Percentiles rank a stretch among this genome's conserved stretches.
Evolutionary conservation across 108 stramenopile species (phyloP).

Genomic region (Fistulifera pelliculosa): DNA sequence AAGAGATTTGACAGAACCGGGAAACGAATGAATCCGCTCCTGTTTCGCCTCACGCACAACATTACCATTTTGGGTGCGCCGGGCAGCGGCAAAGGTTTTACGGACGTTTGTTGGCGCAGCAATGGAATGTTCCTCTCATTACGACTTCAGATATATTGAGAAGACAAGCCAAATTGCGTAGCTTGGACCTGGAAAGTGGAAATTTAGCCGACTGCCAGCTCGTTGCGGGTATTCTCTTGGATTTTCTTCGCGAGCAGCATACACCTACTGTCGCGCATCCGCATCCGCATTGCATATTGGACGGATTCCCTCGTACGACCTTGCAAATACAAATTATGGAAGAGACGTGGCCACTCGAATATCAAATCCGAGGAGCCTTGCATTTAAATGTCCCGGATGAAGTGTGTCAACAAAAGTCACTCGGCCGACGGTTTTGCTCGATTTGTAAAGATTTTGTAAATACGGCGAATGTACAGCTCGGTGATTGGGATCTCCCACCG

Average conservation of each 20-base stretch:
- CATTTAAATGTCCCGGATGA: slow-evolving; percentile 63
- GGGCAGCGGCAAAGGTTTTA: slow-evolving; percentile 64
- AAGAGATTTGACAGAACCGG: too few species aligned
- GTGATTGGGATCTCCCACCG: slow-evolving; percentile 59
- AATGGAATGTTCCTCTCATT: slow-evolving; percentile 28
- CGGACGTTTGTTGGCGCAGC: slow-evolving; percentile 31
- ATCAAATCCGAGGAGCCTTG: slow-evolving; percentile 34
- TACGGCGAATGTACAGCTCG: slow-evolving; percentile 41
- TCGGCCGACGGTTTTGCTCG: slow-evolving; percentile 61
- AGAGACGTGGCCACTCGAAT: slow-evolving; percentile 30
- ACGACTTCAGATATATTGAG: slow-evolving; percentile 57
- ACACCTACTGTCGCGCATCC: background rate
- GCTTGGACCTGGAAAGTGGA: slow-evolving; percentile 36
- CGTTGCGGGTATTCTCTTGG: slow-evolving; percentile 37
- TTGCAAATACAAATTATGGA: slow-evolving; percentile 44
- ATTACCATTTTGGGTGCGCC: slow-evolving; percentile 34
- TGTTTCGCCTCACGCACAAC: slow-evolving; percentile 1
- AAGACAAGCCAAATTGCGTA: slow-evolving; percentile 11
- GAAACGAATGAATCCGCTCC: too few species aligned
- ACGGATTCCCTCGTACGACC: slow-evolving; percentile 72
- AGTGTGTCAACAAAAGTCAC: slow-evolving; percentile 56
- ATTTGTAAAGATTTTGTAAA: slow-evolving; percentile 50
- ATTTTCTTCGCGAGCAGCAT: slow-evolving; percentile 17
- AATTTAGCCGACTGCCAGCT: slow-evolving; percentile 42
- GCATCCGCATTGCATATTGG: slow-evolving; percentile 33